Base-by-base conservation (phyloP, 1,139 yeast genomes). In the Sugiyamaella pinicola region DNA sequence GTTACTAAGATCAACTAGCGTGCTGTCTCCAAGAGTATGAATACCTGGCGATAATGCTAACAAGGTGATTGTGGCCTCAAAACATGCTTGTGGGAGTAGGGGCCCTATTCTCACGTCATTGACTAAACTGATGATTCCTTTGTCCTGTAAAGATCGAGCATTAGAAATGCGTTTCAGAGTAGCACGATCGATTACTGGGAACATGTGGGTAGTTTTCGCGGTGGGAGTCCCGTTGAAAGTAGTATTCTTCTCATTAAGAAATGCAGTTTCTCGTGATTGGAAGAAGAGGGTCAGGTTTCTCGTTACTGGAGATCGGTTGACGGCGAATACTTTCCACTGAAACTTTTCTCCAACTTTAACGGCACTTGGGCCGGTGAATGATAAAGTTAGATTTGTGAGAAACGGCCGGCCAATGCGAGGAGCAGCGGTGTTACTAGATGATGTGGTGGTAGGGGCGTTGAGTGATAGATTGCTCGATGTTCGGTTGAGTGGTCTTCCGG, bases 81-180 rank as follows among this genome's bases (percentile, higher is more conserved):
- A 83, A 17, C 86, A 82, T 10, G 80, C 74, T 48, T 79, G 80
- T 3, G 86, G 80, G 4, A 82, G 86, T 56, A 87, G 69, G 1
- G 82, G 82, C 0, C 87, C 87, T 6, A 84, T 71, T 35, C 84
- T 70, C 3, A 87, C 73, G 62, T 87, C 91, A 63, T 85, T 86
- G 39, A 81, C 78, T 38, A 87, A 70, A 22, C 87, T 75, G 1
- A 87, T 69, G 2, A 87, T 74, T 17, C 74, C 74, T 9, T 59
- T 49, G 22, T 39, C 59, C 10, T 48, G 53, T 18, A 58, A 33
- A 13, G 56, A 29, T 2, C 55, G 50, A 3, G 71, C 61, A 58
- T 75, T 75, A 10, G 74, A 64, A 31, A 71, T 58, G 42, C 66
- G 66, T 39, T 65, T 51, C 13, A 72, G 56, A 6, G 53, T 42